Evolutionary conservation across 2,329 filamentous ascomycete species (phyloP).

Genomic region (Ilyonectria mors-panacis): DNA sequence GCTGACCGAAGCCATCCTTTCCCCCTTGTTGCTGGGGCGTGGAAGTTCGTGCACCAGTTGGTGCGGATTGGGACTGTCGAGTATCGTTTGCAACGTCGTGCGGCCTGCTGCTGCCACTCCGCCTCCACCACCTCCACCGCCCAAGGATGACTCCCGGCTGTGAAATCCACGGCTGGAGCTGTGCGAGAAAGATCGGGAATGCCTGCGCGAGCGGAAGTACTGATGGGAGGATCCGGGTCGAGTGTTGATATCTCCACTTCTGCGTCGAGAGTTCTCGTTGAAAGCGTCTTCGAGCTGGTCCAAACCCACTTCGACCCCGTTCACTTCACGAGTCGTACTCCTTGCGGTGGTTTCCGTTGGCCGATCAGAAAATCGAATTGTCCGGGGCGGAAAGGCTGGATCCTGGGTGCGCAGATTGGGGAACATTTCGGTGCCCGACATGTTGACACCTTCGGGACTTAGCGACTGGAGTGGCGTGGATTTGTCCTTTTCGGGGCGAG

Average conservation of each 20-base stretch:
- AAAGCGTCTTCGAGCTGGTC: constrained; percentile 7
- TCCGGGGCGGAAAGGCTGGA: constrained; percentile 36
- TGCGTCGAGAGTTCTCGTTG: constrained; percentile 4
- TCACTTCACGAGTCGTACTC: constrained; percentile 36
- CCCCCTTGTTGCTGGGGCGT: constrained; percentile 23
- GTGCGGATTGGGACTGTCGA: constrained; percentile 31
- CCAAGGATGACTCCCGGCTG: constrained; percentile 43
- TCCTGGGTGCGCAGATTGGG: constrained; percentile 24
- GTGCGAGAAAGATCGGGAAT: constrained; percentile 47
- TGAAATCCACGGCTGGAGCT: constrained; percentile 39
- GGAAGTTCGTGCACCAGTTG: background rate
- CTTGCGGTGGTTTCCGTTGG: constrained; percentile 29
- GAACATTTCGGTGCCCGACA: constrained; percentile 13
- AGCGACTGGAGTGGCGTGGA: constrained; percentile 80
- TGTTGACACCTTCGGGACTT: constrained; percentile 63
- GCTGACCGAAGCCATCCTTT: constrained; percentile 60
- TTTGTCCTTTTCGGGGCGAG: constrained; percentile 74
- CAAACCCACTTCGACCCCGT: constrained; percentile 6
- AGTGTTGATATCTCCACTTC: constrained; percentile 16
- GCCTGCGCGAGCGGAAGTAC: constrained; percentile 36
- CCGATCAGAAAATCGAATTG: constrained; percentile 52
- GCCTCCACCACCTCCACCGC: constrained; percentile 12
- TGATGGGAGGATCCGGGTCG: constrained; percentile 40
- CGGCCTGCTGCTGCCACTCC: constrained; percentile 37
- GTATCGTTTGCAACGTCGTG: constrained; percentile 33